Evolutionary conservation across 2,329 filamentous ascomycete species (phyloP), one percentile per base, ranked within the genome.

Genomic region (Venturia nashicola): DNA sequence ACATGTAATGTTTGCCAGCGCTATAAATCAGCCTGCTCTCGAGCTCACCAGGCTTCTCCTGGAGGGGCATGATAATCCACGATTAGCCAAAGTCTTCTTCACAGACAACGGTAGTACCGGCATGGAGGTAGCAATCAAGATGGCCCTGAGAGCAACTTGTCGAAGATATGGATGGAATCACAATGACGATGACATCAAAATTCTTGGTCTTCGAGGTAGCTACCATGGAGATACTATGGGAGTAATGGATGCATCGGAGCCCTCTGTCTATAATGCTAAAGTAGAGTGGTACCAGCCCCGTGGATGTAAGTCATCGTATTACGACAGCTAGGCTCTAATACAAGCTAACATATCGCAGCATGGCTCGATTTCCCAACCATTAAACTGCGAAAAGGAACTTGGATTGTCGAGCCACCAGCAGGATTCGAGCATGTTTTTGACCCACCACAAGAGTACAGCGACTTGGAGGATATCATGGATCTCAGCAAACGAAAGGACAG

Each of bases 181-280:
- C 40, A 76, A 81, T 20, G 77, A 76, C 16, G 80, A 84, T 60
- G 73, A 82, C 9, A 78, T 92, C 12, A 83, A 83, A 3, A 83
- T 94, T 2, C 72, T 95, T 3, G 90, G 90, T 0, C 76, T 95
- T 11, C 89, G 87, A 71, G 89, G 89, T 0, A 89, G 87, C 68
- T 95, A 95, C 69, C 91, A 95, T 69, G 91, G 90, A 1, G 91
- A 95, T 70, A 95, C 90, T 0, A 91, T 95, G 59, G 90, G 90
- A 0, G 89, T 89, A 0, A 94, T 95, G 91, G 90, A 94, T 72
- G 89, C 86, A 62, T 85, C 88, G 0, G 89, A 94, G 70, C 90
- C 90, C 0, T 86, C 83, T 42, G 83, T 83, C 0, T 95, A 82
- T 72, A 95, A 95, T 69, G 83, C 90, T 69, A 90, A 90, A 71